Conservation (phyloP, 1,139 yeast species). For the Geotrichum aggregatum region DNA sequence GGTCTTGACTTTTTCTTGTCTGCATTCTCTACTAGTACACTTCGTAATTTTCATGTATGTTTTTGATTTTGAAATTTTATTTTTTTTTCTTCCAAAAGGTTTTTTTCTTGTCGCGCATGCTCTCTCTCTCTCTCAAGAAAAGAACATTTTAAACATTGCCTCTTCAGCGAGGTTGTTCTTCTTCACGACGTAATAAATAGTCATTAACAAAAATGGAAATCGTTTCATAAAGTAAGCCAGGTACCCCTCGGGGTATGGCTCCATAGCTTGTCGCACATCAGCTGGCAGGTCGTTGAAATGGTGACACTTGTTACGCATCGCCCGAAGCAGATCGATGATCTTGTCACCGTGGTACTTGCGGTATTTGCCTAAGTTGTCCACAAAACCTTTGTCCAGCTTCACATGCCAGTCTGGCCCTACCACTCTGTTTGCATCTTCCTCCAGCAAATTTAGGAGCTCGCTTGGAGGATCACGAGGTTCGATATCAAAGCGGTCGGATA, state of each 20-base stretch:
- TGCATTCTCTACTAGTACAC: background rate
- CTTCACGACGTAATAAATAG: slow-evolving; percentile 62
- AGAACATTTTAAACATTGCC: slow-evolving; percentile 55
- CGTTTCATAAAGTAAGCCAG: slow-evolving; percentile 65
- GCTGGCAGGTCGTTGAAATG: slow-evolving; percentile 87
- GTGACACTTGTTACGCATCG: slow-evolving; percentile 85
- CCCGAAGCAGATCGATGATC: slow-evolving; percentile 80
- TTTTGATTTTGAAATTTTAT: background rate
- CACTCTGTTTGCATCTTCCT: slow-evolving; percentile 49
- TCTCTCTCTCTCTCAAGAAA: slow-evolving; percentile 23
- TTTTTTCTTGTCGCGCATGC: no score
- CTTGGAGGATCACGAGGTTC: slow-evolving; percentile 88
- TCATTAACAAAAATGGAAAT: slow-evolving; percentile 78
- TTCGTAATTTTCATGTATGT: background rate
- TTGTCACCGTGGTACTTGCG: slow-evolving; percentile 78
- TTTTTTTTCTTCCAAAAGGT: background rate
- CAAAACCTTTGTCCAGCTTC: slow-evolving; percentile 62
- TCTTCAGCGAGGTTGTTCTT: slow-evolving; percentile 53
- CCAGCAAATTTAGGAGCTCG: slow-evolving; percentile 56
- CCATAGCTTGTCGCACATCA: slow-evolving; percentile 54
- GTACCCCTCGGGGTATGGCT: slow-evolving; percentile 80
- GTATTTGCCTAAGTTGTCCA: slow-evolving; percentile 83
- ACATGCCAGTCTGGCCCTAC: slow-evolving; percentile 74
- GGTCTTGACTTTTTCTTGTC: background rate
- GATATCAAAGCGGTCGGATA: slow-evolving; percentile 85